Evolutionary conservation across 2,329 filamentous ascomycete species (phyloP).

Genomic region (Cladosporium oxysporum): DNA sequence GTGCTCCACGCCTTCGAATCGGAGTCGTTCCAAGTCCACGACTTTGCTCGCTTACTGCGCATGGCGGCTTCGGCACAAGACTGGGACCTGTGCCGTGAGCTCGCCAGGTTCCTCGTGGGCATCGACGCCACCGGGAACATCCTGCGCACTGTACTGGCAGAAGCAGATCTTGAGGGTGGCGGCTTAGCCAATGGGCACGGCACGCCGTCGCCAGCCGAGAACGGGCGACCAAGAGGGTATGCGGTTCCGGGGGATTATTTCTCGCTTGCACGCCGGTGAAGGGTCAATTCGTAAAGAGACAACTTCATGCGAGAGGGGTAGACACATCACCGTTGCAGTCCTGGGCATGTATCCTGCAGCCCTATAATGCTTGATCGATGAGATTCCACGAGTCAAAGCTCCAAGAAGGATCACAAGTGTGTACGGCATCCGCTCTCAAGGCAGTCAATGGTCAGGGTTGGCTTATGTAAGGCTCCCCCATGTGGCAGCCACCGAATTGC

Average conservation of each 20-base stretch:
- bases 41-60: constrained; percentile 74
- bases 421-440: not conserved
- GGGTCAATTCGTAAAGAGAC: not conserved
- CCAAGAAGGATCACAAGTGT: not conserved
- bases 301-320: not conserved
- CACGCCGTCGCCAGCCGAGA: not conserved
- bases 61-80: constrained; percentile 82
- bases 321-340: not conserved
- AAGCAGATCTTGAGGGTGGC: constrained; percentile 25
- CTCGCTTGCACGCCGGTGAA: constrained; percentile 12
- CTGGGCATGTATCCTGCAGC: constrained; percentile 6
- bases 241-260: constrained; percentile 15
- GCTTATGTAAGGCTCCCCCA: not conserved
- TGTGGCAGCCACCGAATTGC: not conserved
- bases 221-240: constrained; percentile 1
- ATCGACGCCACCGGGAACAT: constrained; percentile 85
- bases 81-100: constrained; percentile 93
- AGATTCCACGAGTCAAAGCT: not conserved
- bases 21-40: constrained; percentile 57
- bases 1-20: constrained; percentile 77
- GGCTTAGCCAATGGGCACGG: not conserved
- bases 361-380: constrained; percentile 1
- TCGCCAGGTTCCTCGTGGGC: constrained; percentile 91
- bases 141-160: constrained; percentile 67
- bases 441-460: not conserved